These are phyloP conservation scores for Baeospora myosura DNA, from an alignment of 1,284 basidiomycete genomes.

Conservation along the genomic window DNA sequence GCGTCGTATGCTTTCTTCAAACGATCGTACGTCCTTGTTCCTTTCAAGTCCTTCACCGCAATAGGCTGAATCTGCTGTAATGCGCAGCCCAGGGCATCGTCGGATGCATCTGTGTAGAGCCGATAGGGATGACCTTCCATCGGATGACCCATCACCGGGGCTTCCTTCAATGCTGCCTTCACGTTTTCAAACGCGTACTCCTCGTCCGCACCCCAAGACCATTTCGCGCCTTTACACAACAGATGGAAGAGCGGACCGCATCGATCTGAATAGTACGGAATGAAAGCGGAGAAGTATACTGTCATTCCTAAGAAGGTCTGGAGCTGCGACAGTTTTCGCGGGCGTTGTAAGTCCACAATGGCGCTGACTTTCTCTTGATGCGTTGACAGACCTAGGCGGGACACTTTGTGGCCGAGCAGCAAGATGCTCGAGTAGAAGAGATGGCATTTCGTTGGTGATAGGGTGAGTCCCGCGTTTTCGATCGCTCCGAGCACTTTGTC, in stretches of 20 bases:
- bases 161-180: neutral
- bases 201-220: neutral
- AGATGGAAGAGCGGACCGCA: neutral
- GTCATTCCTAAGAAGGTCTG: neutral
- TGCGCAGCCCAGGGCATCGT: neutral
- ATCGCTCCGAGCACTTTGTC: neutral
- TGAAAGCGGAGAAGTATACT: neutral
- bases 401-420: no score
- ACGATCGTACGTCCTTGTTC: neutral
- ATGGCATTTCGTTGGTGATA: neutral
- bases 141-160: neutral
- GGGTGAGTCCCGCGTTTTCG: neutral
- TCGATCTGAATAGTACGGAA: neutral
- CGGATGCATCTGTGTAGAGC: neutral
- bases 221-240: neutral
- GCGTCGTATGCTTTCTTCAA: neutral
- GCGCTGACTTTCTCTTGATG: neutral
- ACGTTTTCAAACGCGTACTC: neutral
- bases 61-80: constrained; percentile 3
- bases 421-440: neutral
- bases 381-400: neutral
- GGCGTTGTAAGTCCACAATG: neutral
- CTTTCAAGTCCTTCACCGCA: neutral
- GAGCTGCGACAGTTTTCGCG: neutral
- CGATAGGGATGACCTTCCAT: neutral